phyloP scores from a whole-genome alignment of 208 protist genomes.

The Trichomonas gallinae region DNA sequence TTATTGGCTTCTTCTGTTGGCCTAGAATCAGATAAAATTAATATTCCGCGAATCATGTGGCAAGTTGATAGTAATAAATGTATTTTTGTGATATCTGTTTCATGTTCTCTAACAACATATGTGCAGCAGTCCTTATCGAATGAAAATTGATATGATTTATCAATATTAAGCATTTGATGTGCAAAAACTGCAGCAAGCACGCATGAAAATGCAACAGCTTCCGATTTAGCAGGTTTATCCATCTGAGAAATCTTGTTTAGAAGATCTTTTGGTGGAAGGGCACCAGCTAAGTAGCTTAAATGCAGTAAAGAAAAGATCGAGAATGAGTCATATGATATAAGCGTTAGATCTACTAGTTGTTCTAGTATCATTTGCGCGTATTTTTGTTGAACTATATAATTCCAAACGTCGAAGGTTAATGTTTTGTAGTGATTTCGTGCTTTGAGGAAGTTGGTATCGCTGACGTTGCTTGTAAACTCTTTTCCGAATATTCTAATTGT shows the following conservation, averaged over 20 bases:
- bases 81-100: not conserved
- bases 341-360: not conserved
- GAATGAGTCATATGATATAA: not conserved
- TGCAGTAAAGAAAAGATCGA: not conserved
- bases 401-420: not conserved
- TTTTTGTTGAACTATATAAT: not conserved
- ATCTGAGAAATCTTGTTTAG: not conserved
- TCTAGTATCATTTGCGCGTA: not conserved
- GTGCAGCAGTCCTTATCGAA: not conserved
- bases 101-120: not conserved
- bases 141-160: not conserved
- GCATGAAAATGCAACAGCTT: not conserved
- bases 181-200: not conserved
- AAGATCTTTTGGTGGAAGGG: not conserved
- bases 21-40: not conserved
- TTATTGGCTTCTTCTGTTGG: not conserved
- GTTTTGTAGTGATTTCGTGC: not conserved
- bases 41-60: not conserved
- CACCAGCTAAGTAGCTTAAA: not conserved
- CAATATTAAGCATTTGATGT: not conserved
- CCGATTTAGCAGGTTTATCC: not conserved
- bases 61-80: not conserved
- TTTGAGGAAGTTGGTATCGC: not conserved
- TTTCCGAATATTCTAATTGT: not conserved
- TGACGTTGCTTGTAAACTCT: not conserved